phyloP scores from a whole-genome alignment of 495 filamentous ascomycete species.

The Durotheca rogersii region DNA sequence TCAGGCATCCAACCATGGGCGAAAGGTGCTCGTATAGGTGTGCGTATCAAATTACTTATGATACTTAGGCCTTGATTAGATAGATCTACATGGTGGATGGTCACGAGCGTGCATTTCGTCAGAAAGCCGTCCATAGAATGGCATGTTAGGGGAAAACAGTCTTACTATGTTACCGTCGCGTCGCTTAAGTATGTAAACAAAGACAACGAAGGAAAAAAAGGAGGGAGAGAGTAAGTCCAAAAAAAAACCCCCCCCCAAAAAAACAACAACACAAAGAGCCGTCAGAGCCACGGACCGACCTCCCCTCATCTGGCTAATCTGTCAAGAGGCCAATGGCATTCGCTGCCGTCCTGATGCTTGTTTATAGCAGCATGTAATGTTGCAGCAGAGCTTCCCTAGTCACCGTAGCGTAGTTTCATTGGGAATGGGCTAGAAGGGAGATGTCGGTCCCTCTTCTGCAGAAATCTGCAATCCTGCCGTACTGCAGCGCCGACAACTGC shows the following conservation, averaged over 20 bases:
- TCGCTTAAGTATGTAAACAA: conserved; percentile 24
- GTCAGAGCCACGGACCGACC: background rate
- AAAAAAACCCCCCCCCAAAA: background rate
- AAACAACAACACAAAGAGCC: background rate
- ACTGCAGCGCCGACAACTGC: conserved; percentile 7
- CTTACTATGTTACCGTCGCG: conserved; percentile 6
- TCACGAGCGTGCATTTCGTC: too few relatives aligned
- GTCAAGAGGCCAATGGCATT: conserved; percentile 15
- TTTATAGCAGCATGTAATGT: conserved; percentile 24
- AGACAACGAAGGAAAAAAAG: background rate
- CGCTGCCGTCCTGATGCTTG: conserved; percentile 3
- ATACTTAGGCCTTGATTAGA: too few relatives aligned
- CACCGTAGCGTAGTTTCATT: conserved; percentile 26
- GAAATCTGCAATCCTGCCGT: conserved; percentile 9
- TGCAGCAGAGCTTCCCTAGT: conserved; percentile 21
- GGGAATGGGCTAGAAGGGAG: conserved; percentile 16
- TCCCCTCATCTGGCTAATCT: conserved; percentile 9
- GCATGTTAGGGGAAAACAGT: too few relatives aligned
- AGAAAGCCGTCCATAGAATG: too few relatives aligned
- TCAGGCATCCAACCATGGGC: too few relatives aligned
- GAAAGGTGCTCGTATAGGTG: too few relatives aligned
- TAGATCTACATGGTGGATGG: too few relatives aligned
- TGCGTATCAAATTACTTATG: too few relatives aligned
- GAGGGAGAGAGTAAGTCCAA: background rate
- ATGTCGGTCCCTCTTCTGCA: background rate